A percentile compares a stretch with the other conserved stretches of the same genome.
Evolutionary conservation across 108 stramenopile species (phyloP).

Genomic region (Cyclotella sp.): DNA sequence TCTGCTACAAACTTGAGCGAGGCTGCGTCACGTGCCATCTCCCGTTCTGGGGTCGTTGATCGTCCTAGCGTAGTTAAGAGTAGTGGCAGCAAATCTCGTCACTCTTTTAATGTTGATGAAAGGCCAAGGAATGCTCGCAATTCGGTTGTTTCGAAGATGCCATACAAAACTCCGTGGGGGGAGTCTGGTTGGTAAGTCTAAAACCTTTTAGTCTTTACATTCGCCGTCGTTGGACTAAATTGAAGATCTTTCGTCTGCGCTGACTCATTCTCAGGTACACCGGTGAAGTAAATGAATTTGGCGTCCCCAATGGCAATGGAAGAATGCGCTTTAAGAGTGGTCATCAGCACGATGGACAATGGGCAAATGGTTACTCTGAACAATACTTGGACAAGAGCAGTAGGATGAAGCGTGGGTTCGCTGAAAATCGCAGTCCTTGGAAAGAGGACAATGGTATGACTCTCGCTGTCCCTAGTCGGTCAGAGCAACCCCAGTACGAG

Average conservation of each 20-base stretch:
- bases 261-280: background rate
- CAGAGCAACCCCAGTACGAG: too few species aligned
- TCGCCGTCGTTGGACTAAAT: background rate
- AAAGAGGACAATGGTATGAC: conserved; percentile 3
- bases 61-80: too few species aligned
- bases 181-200: conserved; percentile 17
- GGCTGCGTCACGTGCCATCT: background rate
- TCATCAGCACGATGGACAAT: background rate
- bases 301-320: conserved; percentile 12
- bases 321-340: conserved; percentile 18
- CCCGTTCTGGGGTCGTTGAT: background rate
- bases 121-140: background rate
- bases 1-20: background rate
- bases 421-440: background rate
- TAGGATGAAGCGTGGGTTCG: conserved; percentile 1
- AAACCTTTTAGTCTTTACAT: background rate
- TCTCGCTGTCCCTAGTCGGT: too few species aligned
- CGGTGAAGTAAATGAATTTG: conserved; percentile 11
- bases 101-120: too few species aligned
- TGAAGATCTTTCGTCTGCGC: too few species aligned
- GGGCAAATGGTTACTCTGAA: conserved; percentile 3
- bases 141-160: conserved; percentile 5
- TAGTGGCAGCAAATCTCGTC: too few species aligned
- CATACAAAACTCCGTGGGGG: conserved; percentile 15
- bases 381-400: background rate